Evolutionary conservation across 164 flowering plant species (phyloP), one percentile per base, ranked within the genome.

Genomic region (Amborella trichopoda): DNA sequence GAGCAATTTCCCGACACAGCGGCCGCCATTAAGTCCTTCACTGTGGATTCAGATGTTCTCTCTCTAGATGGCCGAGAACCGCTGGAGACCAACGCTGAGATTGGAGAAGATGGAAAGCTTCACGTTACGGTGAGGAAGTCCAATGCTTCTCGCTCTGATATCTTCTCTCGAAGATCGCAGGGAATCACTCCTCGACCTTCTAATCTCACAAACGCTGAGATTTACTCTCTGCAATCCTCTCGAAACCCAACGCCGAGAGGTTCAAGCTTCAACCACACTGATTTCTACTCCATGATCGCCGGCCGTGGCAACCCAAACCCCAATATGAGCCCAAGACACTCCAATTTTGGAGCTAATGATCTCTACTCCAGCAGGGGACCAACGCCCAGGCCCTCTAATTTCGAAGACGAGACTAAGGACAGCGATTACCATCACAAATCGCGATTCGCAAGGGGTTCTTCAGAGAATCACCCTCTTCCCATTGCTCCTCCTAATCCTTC

Each of bases 1-100:
- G 84, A 88, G 53, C 94, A 88, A 66, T 88, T 88, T 26, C 96
- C 94, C 0, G 84, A 69, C 50, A 79, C 88, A 5, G 96, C 94
- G 3, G 83, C 72, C 17, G 75, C 94, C 4, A 88, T 88, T 44
- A 85, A 81, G 13, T 83, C 94, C 1, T 77, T 88, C 53, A 74
- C 73, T 44, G 94, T 88, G 6, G 91, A 88, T 50, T 84, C 94
- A 17, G 96, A 88, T 54, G 71, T 88, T 40, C 55, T 83, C 59
- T 84, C 94, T 2, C 62, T 88, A 18, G 94, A 88, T 50, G 96
- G 94, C 0, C 38, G 81, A 34, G 86, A 78, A 41, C 53, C 66
- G 44, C 22, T 88, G 12, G 80, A 88, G 50, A 81, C 96, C 1
- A 79, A 79, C n/a, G 80, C 94, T 0, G 86, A 80, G 66, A 62